Conservation (phyloP, 2,329 filamentous ascomycete genomes). For the Colletotrichum kahawae region DNA sequence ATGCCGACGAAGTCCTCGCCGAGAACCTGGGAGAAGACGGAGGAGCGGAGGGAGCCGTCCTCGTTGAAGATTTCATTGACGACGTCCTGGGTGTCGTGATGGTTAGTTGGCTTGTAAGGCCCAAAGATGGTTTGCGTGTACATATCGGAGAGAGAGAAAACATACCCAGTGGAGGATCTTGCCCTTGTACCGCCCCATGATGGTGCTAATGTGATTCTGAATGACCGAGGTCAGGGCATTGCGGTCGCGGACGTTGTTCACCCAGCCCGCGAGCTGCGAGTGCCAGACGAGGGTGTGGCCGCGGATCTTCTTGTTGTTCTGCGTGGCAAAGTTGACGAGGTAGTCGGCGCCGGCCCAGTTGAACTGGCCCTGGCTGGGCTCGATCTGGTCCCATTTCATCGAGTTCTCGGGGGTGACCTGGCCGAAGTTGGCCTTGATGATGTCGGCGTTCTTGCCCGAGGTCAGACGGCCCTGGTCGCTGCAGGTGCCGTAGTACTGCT, state of each 20-base stretch:
- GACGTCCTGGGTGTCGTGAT: conserved; percentile 50
- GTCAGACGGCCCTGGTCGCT: conserved; percentile 59
- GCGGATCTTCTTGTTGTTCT: conserved; percentile 63
- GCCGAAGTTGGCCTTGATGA: conserved; percentile 67
- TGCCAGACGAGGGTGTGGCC: conserved; percentile 74
- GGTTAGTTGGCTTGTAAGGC: background rate
- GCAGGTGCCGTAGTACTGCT: conserved; percentile 67
- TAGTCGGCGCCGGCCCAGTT: conserved; percentile 62
- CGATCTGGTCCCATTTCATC: conserved; percentile 71
- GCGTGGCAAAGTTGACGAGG: conserved; percentile 61
- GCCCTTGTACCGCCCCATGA: conserved; percentile 65
- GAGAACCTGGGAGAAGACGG: conserved; percentile 70
- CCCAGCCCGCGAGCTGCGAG: conserved; percentile 64
- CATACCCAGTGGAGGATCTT: conserved; percentile 62
- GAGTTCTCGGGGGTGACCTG: conserved; percentile 72
- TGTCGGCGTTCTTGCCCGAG: conserved; percentile 53
- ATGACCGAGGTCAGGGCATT: conserved; percentile 59
- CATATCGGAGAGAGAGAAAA: background rate
- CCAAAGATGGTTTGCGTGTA: background rate
- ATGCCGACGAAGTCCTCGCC: conserved; percentile 74
- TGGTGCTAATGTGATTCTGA: conserved; percentile 62
- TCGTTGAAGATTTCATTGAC: conserved; percentile 71
- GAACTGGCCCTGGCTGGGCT: conserved; percentile 56
- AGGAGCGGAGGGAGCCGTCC: conserved; percentile 61
- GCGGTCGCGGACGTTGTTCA: conserved; percentile 58